Conservation (phyloP, 192 early-diverging fungal genomes). For the Gonapodya sp. region DNA sequence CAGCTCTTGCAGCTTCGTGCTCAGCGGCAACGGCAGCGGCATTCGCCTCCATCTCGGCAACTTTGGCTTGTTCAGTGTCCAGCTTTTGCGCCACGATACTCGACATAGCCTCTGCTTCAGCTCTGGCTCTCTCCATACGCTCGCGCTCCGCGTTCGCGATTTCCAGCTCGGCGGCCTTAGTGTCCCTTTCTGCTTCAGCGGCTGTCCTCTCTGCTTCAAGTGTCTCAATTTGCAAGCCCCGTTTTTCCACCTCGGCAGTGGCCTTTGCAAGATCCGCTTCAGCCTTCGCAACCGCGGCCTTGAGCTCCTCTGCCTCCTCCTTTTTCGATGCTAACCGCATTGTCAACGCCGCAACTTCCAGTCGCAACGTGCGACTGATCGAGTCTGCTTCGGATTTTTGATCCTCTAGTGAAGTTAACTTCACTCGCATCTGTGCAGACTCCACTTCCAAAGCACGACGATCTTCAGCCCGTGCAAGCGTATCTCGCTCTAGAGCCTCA, state of each 20-base stretch:
- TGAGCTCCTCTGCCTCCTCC: background rate
- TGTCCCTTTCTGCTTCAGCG: background rate
- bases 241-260: background rate
- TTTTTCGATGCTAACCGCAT: background rate
- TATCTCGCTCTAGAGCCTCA: background rate
- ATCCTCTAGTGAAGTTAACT: background rate
- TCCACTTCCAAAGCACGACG: background rate
- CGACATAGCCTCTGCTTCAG: background rate
- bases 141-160: background rate
- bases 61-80: background rate
- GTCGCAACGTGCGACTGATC: background rate
- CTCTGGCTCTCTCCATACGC: background rate
- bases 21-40: background rate
- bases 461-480: background rate
- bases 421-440: background rate
- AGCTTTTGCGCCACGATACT: background rate
- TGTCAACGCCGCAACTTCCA: background rate
- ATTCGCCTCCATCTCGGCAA: background rate
- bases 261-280: background rate
- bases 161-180: background rate
- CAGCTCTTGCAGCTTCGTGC: background rate
- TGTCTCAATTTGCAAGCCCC: background rate
- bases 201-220: background rate
- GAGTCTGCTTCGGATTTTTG: background rate
- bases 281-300: background rate